Conservation (phyloP, 2,329 filamentous ascomycete species). For the Fusarium domesticum region DNA sequence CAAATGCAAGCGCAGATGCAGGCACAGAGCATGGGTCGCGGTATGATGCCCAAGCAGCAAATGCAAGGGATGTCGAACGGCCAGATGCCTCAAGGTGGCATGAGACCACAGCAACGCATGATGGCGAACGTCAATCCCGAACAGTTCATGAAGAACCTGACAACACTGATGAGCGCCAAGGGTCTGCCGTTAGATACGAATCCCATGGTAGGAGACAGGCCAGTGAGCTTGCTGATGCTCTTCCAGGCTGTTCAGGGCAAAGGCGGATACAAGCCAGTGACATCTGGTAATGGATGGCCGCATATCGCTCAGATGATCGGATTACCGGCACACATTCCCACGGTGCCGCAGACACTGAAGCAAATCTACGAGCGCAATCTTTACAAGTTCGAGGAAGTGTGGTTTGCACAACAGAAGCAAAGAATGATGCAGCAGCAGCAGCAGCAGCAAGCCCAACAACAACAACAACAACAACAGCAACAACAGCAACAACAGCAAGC, state of each 20-base stretch:
- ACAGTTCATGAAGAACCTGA: conserved; percentile 72
- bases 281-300: conserved; percentile 68
- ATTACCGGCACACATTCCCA: conserved; percentile 62
- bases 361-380: conserved; percentile 74
- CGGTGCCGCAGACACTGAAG: conserved; percentile 67
- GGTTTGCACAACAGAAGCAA: conserved; percentile 54
- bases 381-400: conserved; percentile 71
- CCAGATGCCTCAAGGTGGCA: conserved; percentile 49
- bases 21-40: conserved; percentile 42
- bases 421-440: conserved; percentile 53
- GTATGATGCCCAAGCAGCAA: conserved; percentile 53
- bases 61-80: conserved; percentile 52
- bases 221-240: conserved; percentile 70
- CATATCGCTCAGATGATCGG: conserved; percentile 65
- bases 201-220: conserved; percentile 70
- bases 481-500: conserved; percentile 37
- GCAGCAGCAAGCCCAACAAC: conserved; percentile 40
- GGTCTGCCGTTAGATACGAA: conserved; percentile 71
- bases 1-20: conserved; percentile 54
- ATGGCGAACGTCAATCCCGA: conserved; percentile 55
- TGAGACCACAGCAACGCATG: conserved; percentile 49
- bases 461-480: conserved; percentile 36
- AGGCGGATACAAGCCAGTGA: conserved; percentile 74
- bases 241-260: conserved; percentile 73
- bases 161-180: conserved; percentile 72